Conservation (phyloP, 805 yeast species). For the Candida loeiensis region DNA sequence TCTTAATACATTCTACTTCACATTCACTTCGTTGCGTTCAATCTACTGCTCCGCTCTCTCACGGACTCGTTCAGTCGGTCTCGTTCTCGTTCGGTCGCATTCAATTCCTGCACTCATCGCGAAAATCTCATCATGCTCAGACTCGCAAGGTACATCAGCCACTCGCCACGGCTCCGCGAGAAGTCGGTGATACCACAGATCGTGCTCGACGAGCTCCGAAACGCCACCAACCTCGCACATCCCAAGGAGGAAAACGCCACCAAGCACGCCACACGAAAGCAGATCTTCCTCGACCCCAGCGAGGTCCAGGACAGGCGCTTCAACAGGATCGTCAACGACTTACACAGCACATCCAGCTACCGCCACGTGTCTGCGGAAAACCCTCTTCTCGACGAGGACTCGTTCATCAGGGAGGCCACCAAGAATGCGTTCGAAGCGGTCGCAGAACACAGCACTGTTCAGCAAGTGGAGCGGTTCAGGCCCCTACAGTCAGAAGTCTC, state of each 20-base stretch:
- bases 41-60: too few relatives aligned
- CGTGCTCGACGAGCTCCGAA: conserved; percentile 13
- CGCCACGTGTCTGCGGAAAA: conserved; percentile 4
- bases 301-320: conserved; percentile 17
- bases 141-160: not conserved
- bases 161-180: conserved; percentile 4
- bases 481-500: conserved; percentile 7
- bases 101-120: too few relatives aligned
- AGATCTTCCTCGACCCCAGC: conserved; percentile 17
- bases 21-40: too few relatives aligned
- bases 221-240: conserved; percentile 10
- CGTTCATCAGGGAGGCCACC: not conserved
- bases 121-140: conserved; percentile 2
- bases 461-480: conserved; percentile 11
- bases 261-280: conserved; percentile 8
- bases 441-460: not conserved
- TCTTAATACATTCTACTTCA: too few relatives aligned
- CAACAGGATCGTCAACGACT: conserved; percentile 13
- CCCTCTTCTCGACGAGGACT: conserved; percentile 9
- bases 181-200: conserved; percentile 17
- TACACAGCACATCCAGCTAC: conserved; percentile 9
- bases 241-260: conserved; percentile 4
- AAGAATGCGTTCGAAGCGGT: not conserved
- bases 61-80: too few relatives aligned
- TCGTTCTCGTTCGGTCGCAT: too few relatives aligned